Base-by-base conservation (phyloP, 2,329 filamentous ascomycete genomes). In the Penicillium sp. region DNA sequence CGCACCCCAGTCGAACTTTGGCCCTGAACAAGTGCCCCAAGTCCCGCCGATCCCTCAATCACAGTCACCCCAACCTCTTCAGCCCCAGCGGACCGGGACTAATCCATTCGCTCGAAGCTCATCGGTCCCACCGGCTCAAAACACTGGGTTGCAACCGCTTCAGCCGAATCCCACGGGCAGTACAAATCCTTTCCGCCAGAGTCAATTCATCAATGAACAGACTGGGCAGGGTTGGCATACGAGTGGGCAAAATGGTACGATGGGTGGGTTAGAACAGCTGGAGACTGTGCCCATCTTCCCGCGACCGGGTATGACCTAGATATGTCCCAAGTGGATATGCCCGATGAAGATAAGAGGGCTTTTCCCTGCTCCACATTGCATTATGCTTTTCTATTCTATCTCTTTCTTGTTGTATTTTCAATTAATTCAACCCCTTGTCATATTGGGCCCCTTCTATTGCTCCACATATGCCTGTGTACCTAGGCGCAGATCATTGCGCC, bases 121-220 rank as follows among this genome's bases (percentile, higher is more conserved):
- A 1, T 75, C 81, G 18, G 74, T 81, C 20, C 31, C 68, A 68
- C 44, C 62, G 12, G 8, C 69, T 14, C 67, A 72, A 42, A 69
- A 75, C 44, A 67, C 67, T 47, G 66, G 66, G 6, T 49, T 76
- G 14, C 71, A 73, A n/a, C 71, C 81, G 47, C 76, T 94, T 5
- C 82, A 82, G 51, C 85, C 91, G 2, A 91, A 93, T 67, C 83
- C 88, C 1, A 97, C 92, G 0, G 92, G 92, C 8, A 91, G 85
- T 67, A 97, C 92, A 2, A 99, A 99, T 67, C 94, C 94, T 0
- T 97, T 97, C 82, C 85, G 94, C 15, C 92, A 97, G 69, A 90
- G 89, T 44, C 86, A 88, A 4, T 96, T 97, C 72, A 87, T 96
- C 50, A 94, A 96, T 69, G 92, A 96, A 67, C 82, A 86, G 59